These are phyloP conservation scores for Euphorbia celastroides DNA, from an alignment of 441 rosid genomes.

Conservation along the genomic window DNA sequence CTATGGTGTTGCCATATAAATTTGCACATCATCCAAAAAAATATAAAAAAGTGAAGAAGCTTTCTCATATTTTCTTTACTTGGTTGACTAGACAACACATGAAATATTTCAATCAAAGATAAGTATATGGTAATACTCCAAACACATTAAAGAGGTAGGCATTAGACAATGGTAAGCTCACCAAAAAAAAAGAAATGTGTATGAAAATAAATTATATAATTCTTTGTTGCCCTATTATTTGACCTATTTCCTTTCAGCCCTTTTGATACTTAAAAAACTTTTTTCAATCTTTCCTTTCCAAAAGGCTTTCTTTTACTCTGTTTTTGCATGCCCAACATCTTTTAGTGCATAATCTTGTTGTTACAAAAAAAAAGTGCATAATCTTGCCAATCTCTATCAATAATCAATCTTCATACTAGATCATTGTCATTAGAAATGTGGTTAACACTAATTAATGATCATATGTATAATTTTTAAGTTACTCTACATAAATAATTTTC, in stretches of 20 bases:
- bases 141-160: not conserved
- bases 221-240: constrained; percentile 3
- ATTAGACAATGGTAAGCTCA: constrained; percentile 23
- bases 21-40: constrained; percentile 18
- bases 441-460: too few species aligned
- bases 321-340: constrained; percentile 13
- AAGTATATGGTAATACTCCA: constrained; percentile 6
- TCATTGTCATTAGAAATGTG: too few species aligned
- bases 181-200: constrained; percentile 25
- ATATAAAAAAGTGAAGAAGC: constrained; percentile 27
- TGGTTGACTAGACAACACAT: constrained; percentile 14
- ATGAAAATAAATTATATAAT: constrained; percentile 1
- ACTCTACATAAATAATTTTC: too few species aligned
- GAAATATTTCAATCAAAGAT: constrained; percentile 1
- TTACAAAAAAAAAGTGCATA: too few species aligned
- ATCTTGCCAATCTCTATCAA: too few species aligned
- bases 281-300: constrained; percentile 23
- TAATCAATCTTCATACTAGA: too few species aligned
- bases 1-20: too few species aligned
- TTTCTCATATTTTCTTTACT: constrained; percentile 14
- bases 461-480: too few species aligned
- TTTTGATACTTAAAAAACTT: constrained; percentile 40
- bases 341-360: too few species aligned
- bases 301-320: constrained; percentile 22
- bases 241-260: constrained; percentile 55